Percentiles rank a stretch among this genome's conserved stretches.
Evolutionary conservation across 2,329 filamentous ascomycete species (phyloP).

Genomic region (Dryadomyces quercivorus): DNA sequence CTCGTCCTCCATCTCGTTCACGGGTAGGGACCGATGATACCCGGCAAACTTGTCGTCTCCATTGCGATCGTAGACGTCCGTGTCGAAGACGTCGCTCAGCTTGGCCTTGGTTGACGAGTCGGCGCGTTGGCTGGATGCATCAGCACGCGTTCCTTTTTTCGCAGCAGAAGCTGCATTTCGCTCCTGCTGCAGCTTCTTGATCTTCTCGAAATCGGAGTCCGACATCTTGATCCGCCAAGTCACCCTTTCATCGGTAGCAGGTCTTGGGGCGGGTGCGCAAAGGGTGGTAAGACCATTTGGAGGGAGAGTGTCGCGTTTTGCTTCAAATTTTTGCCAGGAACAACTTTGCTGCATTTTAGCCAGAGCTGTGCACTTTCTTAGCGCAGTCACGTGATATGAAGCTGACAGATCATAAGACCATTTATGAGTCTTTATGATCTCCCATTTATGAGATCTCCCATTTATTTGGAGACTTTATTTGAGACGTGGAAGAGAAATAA

Average conservation of each 20-base stretch:
- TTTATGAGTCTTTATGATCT: no score
- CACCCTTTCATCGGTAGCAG: background rate
- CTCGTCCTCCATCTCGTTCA: conserved; percentile 67
- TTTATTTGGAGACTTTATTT: no score
- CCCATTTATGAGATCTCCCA: no score
- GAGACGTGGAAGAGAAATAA: no score
- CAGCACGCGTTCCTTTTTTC: conserved; percentile 73
- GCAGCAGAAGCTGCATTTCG: conserved; percentile 68
- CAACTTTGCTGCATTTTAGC: background rate
- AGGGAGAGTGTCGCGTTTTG: background rate
- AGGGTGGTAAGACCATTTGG: background rate
- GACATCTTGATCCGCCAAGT: conserved; percentile 37
- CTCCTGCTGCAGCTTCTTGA: conserved; percentile 83
- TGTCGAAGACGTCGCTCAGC: conserved; percentile 81
- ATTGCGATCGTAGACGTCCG: conserved; percentile 65
- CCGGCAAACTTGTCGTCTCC: conserved; percentile 72
- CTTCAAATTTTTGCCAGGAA: background rate
- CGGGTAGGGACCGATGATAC: conserved; percentile 82
- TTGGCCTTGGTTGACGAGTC: conserved; percentile 82
- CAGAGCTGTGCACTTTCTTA: background rate
- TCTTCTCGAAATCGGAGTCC: conserved; percentile 75
- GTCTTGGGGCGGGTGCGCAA: background rate
- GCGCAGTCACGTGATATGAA: background rate
- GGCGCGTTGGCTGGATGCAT: conserved; percentile 67
- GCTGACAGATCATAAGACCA: background rate